These are phyloP conservation scores for Quercus agrifolia DNA, from an alignment of 306 rosid genomes.

Conservation along the genomic window DNA sequence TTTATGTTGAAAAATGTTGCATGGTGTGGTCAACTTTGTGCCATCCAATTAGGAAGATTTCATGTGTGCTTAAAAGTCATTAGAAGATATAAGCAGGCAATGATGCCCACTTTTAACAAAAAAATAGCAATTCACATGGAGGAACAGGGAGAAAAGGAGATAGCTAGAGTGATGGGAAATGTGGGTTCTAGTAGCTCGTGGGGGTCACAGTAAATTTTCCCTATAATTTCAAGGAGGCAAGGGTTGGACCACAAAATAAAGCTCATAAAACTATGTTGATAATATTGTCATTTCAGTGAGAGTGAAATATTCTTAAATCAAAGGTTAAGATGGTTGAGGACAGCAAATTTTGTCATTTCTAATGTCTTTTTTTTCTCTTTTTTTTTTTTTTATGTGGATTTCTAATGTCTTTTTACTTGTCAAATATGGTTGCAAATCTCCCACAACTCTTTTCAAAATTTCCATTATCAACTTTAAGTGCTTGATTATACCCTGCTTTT, in stretches of 20 bases:
- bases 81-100: slow-evolving; percentile 26
- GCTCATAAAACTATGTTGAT: no score
- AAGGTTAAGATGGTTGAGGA: no score
- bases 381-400: not conserved
- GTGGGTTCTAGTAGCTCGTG: not conserved
- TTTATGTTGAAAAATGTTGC: slow-evolving; percentile 27
- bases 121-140: slow-evolving; percentile 38
- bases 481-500: no score
- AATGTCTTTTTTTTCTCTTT: not conserved
- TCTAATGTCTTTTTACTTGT: not conserved
- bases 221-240: no score
- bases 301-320: no score
- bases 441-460: no score
- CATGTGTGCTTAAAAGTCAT: slow-evolving; percentile 19
- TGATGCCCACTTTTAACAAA: slow-evolving; percentile 43
- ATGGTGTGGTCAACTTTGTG: slow-evolving; percentile 24
- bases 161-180: not conserved
- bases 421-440: no score
- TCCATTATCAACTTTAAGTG: no score
- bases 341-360: not conserved
- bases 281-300: no score
- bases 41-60: slow-evolving; percentile 21
- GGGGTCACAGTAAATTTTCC: no score
- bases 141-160: no score
- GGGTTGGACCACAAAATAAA: not conserved